These are phyloP conservation scores for Saccharomyces pastorianus DNA, from an alignment of 1,139 yeast species.

Conservation along the genomic window DNA sequence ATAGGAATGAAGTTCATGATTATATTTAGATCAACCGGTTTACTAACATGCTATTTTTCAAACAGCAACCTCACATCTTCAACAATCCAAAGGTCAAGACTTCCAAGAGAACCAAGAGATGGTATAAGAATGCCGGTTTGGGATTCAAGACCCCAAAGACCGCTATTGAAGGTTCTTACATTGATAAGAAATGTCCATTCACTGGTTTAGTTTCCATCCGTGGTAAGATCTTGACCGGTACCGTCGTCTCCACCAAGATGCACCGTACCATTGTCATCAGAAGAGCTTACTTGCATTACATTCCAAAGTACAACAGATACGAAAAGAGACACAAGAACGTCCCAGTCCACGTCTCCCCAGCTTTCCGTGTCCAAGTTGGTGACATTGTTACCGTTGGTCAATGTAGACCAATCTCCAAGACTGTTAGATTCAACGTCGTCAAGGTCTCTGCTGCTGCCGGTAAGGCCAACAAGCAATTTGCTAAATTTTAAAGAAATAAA, in stretches of 20 bases:
- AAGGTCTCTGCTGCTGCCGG: slow-evolving; percentile 88
- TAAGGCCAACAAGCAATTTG: slow-evolving; percentile 84
- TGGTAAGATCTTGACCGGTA: slow-evolving; percentile 98
- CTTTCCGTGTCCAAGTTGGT: slow-evolving; percentile 99
- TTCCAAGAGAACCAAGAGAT: slow-evolving; percentile 98
- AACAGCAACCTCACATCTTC: slow-evolving; percentile 99
- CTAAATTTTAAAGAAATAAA: slow-evolving; percentile 38
- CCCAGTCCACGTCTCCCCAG: slow-evolving; percentile 99
- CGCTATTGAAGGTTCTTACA: slow-evolving; percentile 98
- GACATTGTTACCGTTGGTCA: slow-evolving; percentile 99
- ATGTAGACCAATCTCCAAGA: slow-evolving; percentile 99
- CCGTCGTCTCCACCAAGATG: slow-evolving; percentile 99
- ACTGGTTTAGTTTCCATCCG: slow-evolving; percentile 95
- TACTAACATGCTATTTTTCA: slow-evolving; percentile 2
- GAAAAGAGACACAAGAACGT: slow-evolving; percentile 99
- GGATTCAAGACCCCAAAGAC: slow-evolving; percentile 99
- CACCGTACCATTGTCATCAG: slow-evolving; percentile 99
- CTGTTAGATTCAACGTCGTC: slow-evolving; percentile 99
- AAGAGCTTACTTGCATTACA: slow-evolving; percentile 99
- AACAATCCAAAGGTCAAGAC: slow-evolving; percentile 99
- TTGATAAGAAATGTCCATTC: slow-evolving; percentile 99
- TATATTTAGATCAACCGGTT: background rate
- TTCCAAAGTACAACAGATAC: slow-evolving; percentile 99
- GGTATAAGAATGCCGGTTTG: slow-evolving; percentile 99
- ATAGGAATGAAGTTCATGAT: background rate